A percentile compares a stretch with the other conserved stretches of the same genome.
Conservation (phyloP, 352 stramenopile genomes). For the Pythium angustatum region DNA sequence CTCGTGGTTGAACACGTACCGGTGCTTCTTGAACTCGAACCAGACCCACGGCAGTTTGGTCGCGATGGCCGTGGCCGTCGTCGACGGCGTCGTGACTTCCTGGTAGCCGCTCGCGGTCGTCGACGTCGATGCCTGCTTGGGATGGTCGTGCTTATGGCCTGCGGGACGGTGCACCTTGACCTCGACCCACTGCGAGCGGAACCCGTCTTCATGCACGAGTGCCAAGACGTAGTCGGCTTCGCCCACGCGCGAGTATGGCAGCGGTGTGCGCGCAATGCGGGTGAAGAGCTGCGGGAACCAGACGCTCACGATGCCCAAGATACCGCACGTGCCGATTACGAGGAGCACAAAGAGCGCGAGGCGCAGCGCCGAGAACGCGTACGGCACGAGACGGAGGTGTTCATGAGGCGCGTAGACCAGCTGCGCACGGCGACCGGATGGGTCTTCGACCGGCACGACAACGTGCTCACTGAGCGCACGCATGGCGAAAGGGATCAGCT, state of each 20-base stretch:
- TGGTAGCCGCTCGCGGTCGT: no score
- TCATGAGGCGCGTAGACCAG: conserved; percentile 11
- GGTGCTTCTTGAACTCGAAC: conserved; percentile 75
- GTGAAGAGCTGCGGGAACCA: conserved; percentile 77
- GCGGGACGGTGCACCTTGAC: conserved; percentile 35
- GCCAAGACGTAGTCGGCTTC: conserved; percentile 55
- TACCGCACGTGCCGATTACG: not conserved
- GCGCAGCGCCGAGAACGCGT: conserved; percentile 10
- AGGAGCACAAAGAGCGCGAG: not conserved
- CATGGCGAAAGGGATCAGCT: not conserved
- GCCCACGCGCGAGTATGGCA: conserved; percentile 27
- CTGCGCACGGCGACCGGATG: conserved; percentile 1
- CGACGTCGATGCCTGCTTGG: not conserved
- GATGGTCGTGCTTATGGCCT: not conserved
- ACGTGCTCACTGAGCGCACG: conserved; percentile 10
- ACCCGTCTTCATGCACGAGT: conserved; percentile 38
- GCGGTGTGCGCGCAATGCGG: conserved; percentile 32
- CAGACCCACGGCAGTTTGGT: conserved; percentile 37
- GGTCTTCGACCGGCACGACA: conserved; percentile 8
- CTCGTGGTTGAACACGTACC: conserved; percentile 59
- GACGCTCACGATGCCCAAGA: conserved; percentile 35
- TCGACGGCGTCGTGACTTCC: not conserved
- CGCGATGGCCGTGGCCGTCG: not conserved
- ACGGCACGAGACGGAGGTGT: conserved; percentile 7
- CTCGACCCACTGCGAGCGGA: conserved; percentile 46